Evolutionary conservation across 2,329 filamentous ascomycete species (phyloP).

Genomic region (Bipolaris zeicola): DNA sequence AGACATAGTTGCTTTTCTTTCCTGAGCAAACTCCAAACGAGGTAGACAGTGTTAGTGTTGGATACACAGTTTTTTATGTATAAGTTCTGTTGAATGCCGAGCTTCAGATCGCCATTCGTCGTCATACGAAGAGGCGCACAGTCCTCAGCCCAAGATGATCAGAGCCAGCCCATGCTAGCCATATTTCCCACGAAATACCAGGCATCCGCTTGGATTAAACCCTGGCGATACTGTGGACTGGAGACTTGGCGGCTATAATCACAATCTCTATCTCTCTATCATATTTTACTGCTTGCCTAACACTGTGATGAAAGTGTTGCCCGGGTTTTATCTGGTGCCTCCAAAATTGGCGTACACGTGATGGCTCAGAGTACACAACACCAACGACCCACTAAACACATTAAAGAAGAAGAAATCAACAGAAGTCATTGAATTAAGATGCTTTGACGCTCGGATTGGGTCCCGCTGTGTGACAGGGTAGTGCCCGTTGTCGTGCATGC

Average conservation of each 20-base stretch:
- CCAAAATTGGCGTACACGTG: not conserved
- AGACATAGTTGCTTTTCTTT: not conserved
- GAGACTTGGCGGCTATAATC: not conserved
- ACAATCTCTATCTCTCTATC: not conserved
- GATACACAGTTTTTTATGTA: not conserved
- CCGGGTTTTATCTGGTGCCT: not conserved
- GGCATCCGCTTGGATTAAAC: not conserved
- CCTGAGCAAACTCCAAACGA: no score
- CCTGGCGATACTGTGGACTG: not conserved
- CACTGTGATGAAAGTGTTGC: not conserved
- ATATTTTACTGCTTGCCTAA: no score
- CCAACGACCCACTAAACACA: not conserved
- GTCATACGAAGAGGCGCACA: not conserved
- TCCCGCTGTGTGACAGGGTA: not conserved
- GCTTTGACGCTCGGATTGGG: not conserved
- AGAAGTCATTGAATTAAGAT: not conserved
- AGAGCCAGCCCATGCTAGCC: not conserved
- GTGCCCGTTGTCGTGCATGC: not conserved
- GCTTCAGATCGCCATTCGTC: not conserved
- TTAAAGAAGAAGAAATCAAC: not conserved
- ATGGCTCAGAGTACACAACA: not conserved
- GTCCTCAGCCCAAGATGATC: not conserved
- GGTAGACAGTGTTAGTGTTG: not conserved
- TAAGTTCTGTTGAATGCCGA: not conserved
- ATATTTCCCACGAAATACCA: not conserved